Evolutionary conservation across 2,329 filamentous ascomycete genomes (phyloP), one percentile per base, ranked within the genome.

Genomic region (Beauveria bassiana): DNA sequence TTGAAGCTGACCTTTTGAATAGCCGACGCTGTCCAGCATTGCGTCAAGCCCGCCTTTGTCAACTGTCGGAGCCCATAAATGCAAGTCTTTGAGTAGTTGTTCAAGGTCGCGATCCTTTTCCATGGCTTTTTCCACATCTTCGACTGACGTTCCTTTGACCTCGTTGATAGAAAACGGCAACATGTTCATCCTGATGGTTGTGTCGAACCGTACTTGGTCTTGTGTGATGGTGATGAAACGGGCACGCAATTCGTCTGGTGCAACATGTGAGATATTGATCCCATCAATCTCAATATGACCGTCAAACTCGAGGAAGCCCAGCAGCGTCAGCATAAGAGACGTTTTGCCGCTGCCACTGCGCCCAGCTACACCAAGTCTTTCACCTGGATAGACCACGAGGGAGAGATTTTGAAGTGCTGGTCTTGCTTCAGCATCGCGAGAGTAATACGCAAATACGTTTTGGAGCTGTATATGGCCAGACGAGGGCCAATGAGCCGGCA

Each of bases 291-390:
- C 66, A 28, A 82, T 75, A 10, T 60, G 69, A 2, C 66, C 65
- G 1, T 26, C 14, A 6, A 53, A 64, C 8, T 79, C 75, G 6
- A 81, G 65, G 62, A 82, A 74, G 16, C 78, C 74, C 50, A 82
- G 74, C 4, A 82, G 68, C 0, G 75, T 71, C 7, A 77, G 68
- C 1, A 79, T 67, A 2, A 81, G 68, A 0, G 77, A 78, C 1
- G 73, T 77, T 67, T 82, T 81, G 3, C 79, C 79, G 57, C 78
- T 80, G 7, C 79, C 79, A 6, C 75, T 80, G 2, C 78, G 75
- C 2, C 79, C 79, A 46, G 75, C 76, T 9, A 81, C 72, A 1
- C 73, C 78, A 9, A 82, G 68, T 62, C 78, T 79, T 61, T 78
- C 70, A 0, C 78, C 78, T 0, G 73, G 67, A 2, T 34, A 12